Base-by-base conservation (phyloP, 352 stramenopile genomes). In the Globisporangium spinosum region DNA sequence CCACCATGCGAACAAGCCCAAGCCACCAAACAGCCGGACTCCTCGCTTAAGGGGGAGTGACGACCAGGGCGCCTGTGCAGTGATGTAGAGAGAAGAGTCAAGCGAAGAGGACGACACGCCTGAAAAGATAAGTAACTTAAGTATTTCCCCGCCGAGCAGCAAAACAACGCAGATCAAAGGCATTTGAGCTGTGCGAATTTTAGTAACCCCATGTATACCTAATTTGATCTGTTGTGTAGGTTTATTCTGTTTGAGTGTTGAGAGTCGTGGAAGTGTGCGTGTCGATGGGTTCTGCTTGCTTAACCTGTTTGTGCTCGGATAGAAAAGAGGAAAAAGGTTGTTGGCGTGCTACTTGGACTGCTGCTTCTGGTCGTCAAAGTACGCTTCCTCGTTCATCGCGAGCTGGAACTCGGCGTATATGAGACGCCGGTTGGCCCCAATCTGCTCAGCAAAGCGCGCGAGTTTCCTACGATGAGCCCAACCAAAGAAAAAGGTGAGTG, bases 361-460 rank as follows among this genome's bases (percentile, higher is more conserved):
- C 20, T 85, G 70, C 59, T 89, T 87, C 17, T 62, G 38, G 43
- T 90, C 78, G 53, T 79, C 73, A 47, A 88, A 89, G 64, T 82
- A 83, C 2, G 68, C 62, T 29, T 91, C 82, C 49, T 94, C 77
- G 49, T 89, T 90, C 82, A 93, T 93, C 1, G 76, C 79, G 49
- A 74, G 60, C 75, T 93, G 76, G 67, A 93, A 91, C 58, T 91
- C 93, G 51, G 75, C 51, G 70, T 84, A 93, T 51, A 91, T 75
- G 7, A 85, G 49, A 8, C 73, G 73, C 7, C 77, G 77, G 25
- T 72, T 85, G 2, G 73, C 73, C 15, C 84, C 85, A 29, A 91
- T 89, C 67, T 94, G 87, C 60, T 93, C 83, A 0, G 85, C 83
- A 49, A 95, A 91, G 2, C 85, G 78, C 51, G 78, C 78, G n/a